Percentiles rank a stretch among this genome's conserved stretches.
Evolutionary conservation across 2,329 filamentous ascomycete species (phyloP).

Genomic region (Plectosphaerella cucumerina): DNA sequence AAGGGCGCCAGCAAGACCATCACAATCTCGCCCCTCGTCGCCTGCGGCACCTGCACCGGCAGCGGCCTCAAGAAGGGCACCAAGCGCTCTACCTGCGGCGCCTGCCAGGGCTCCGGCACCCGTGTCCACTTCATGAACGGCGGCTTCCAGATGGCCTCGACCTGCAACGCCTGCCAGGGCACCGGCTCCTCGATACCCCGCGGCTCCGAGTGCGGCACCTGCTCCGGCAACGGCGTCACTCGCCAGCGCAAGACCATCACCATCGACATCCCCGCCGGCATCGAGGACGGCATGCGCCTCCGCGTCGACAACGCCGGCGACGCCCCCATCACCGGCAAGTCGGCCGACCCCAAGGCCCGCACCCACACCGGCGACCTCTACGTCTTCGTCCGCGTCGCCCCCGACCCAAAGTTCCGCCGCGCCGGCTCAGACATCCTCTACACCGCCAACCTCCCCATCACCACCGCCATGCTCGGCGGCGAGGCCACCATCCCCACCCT

Average conservation of each 20-base stretch:
- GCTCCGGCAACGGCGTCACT: constrained; percentile 77
- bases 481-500: constrained; percentile 87
- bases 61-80: constrained; percentile 80
- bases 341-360: constrained; percentile 57
- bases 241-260: constrained; percentile 79
- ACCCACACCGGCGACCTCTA: constrained; percentile 84
- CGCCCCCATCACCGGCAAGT: constrained; percentile 70
- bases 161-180: constrained; percentile 77
- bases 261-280: constrained; percentile 89
- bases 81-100: constrained; percentile 67
- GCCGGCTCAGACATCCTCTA: constrained; percentile 87
- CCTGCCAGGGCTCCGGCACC: constrained; percentile 82
- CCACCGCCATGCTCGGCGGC: constrained; percentile 87
- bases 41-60: constrained; percentile 79
- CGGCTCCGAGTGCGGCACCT: constrained; percentile 76
- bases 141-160: constrained; percentile 93
- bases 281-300: constrained; percentile 94
- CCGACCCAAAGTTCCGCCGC: constrained; percentile 85
- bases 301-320: constrained; percentile 84
- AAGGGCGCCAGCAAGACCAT: constrained; percentile 90
- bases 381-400: constrained; percentile 83
- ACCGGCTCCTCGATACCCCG: constrained; percentile 71
- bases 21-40: constrained; percentile 72
- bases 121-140: constrained; percentile 85
- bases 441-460: constrained; percentile 85